Percentiles rank a stretch among this genome's conserved stretches.
These are phyloP conservation scores for Pestalotiopsis sp. DNA, from an alignment of 2,329 filamentous ascomycete species.

Conservation along the genomic window DNA sequence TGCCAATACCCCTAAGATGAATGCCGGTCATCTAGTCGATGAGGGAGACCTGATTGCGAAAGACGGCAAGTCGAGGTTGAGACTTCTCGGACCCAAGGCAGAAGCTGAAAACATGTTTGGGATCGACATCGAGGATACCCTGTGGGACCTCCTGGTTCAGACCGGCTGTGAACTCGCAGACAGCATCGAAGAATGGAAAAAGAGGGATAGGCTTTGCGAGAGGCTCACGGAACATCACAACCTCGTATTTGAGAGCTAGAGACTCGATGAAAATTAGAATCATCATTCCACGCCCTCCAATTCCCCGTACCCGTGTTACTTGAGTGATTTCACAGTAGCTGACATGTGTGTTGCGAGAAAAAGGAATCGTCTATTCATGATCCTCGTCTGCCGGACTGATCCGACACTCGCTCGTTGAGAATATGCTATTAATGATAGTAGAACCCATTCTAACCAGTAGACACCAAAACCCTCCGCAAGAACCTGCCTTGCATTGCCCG, in stretches of 20 bases:
- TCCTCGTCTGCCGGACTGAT: no score
- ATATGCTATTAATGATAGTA: no score
- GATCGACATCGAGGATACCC: constrained; percentile 23
- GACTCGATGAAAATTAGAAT: neutral
- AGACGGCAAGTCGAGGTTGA: constrained; percentile 20
- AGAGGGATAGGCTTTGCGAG: constrained; percentile 8
- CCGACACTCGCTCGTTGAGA: no score
- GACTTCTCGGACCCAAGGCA: constrained; percentile 22
- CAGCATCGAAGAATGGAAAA: constrained; percentile 12
- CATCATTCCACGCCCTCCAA: neutral
- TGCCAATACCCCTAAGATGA: constrained; percentile 29
- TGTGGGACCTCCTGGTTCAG: constrained; percentile 23
- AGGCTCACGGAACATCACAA: constrained; percentile 10
- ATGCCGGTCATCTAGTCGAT: constrained; percentile 27
- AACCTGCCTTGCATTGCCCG: no score
- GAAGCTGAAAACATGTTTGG: constrained; percentile 23
- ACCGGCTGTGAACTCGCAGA: constrained; percentile 21
- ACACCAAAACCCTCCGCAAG: no score
- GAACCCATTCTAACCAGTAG: no score
- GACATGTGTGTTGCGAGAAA: neutral
- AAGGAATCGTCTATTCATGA: no score
- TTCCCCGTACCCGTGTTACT: neutral
- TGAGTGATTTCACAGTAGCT: neutral
- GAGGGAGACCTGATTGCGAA: constrained; percentile 22
- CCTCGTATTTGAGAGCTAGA: neutral